Base-by-base conservation (phyloP, 2,329 filamentous ascomycete species). In the Passalora sequoiae region DNA sequence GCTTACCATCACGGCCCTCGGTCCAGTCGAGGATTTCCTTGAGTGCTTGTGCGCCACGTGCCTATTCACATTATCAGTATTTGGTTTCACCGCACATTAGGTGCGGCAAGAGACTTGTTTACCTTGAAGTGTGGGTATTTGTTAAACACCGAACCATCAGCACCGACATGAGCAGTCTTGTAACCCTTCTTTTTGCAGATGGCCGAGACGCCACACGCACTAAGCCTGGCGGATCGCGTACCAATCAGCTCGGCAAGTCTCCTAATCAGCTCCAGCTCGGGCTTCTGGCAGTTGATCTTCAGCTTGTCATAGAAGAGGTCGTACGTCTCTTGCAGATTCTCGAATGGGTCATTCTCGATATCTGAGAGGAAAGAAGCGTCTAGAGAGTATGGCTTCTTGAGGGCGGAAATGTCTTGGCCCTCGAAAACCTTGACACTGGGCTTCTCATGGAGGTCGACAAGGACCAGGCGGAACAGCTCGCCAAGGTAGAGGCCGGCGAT, bases 71-170 rank as follows among this genome's bases (percentile, higher is more conserved):
- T 17, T n/a, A 43, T 58, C 36, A 54, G 54, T 38, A 32, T 21
- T 2, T 39, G 2, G 2, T 24, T 22, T 20, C 13, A 30, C 4
- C 12, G n/a, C n/a, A n/a, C n/a, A n/a, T n/a, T n/a, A n/a, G n/a
- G n/a, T n/a, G n/a, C n/a, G n/a, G n/a, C n/a, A n/a, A n/a, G n/a
- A n/a, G n/a, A n/a, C n/a, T n/a, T n/a, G n/a, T 42, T 32, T 43
- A 60, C 57, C 76, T 96, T 96, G 79, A 98, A 98, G 70, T 95
- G 86, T 9, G 92, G 92, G 71, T 98, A 98, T 68, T 97, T 97
- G 77, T 95, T 96, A 74, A 98, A 98, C 42, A 98, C 91, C 13
- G 87, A 94, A 27, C 92, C 92, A 63, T 98, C 92, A 39, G 92
- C 92, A 59, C 92, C 92, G 30, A 98, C 92, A 67, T 97, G 92